phyloP scores from a whole-genome alignment of 257 asterid genomes.

The Nicotiana undulata region DNA sequence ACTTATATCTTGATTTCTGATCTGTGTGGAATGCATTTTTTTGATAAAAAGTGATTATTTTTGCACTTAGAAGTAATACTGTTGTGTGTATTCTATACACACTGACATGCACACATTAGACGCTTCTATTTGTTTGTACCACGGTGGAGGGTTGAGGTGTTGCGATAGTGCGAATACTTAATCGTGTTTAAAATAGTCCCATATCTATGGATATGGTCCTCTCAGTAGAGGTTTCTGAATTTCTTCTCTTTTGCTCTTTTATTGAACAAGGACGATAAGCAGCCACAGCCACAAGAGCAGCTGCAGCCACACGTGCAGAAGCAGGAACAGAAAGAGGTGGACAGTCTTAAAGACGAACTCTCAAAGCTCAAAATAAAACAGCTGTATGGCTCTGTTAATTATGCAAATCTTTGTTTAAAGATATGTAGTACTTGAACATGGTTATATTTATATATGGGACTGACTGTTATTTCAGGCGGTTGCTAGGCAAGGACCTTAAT shows the following conservation, averaged over 20 bases:
- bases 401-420: not conserved
- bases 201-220: not conserved
- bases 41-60: not conserved
- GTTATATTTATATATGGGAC: not conserved
- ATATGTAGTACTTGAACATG: not conserved
- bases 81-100: not conserved
- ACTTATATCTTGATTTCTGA: not conserved
- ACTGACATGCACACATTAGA: not conserved
- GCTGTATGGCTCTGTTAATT: constrained; percentile 30
- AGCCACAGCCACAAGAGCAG: not conserved
- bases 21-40: not conserved
- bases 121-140: not conserved
- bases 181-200: not conserved
- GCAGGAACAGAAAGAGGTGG: constrained; percentile 40
- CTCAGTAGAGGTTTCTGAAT: not conserved
- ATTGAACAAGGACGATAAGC: not conserved
- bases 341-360: constrained; percentile 49
- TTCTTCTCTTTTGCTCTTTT: not conserved
- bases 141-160: too few relatives aligned
- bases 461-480: constrained; percentile 32
- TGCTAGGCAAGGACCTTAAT: constrained; percentile 54
- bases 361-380: constrained; percentile 45
- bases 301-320: constrained; percentile 10
- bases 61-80: not conserved
- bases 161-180: not conserved